Percentiles rank a stretch among this genome's conserved stretches.
phyloP scores from a whole-genome alignment of 257 asterid species.

The Dorcoceras hygrometricum region DNA sequence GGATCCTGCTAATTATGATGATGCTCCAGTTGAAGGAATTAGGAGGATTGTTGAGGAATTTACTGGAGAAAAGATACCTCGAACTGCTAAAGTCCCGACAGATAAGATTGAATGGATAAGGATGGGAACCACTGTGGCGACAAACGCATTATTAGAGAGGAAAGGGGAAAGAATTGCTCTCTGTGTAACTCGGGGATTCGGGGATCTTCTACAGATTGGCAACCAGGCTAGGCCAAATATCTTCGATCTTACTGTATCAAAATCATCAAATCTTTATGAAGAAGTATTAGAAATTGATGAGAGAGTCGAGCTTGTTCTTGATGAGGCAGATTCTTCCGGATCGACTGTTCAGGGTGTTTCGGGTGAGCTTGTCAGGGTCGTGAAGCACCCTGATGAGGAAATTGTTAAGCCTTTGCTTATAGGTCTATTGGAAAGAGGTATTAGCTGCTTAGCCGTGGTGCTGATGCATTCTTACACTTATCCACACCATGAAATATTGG shows the following conservation, averaged over 20 bases:
- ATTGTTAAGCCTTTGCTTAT: constrained; percentile 58
- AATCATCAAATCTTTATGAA: constrained; percentile 86
- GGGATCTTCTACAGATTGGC: constrained; percentile 87
- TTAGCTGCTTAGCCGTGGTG: constrained; percentile 81
- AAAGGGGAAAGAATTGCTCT: constrained; percentile 93
- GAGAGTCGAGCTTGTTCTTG: constrained; percentile 78
- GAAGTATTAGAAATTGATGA: constrained; percentile 92
- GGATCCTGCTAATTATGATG: constrained; percentile 90
- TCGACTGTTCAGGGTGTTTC: constrained; percentile 68
- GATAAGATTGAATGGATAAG: constrained; percentile 95
- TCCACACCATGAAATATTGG: constrained; percentile 67
- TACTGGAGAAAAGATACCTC: constrained; percentile 64
- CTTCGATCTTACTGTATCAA: constrained; percentile 87
- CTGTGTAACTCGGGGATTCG: constrained; percentile 81
- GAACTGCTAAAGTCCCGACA: constrained; percentile 79
- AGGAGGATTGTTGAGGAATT: constrained; percentile 87
- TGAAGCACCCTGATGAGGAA: constrained; percentile 70
- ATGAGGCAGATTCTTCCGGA: constrained; percentile 43
- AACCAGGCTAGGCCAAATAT: constrained; percentile 93
- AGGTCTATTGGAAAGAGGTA: constrained; percentile 60
- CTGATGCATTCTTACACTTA: constrained; percentile 90
- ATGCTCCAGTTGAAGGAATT: constrained; percentile 98
- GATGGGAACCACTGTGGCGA: constrained; percentile 99
- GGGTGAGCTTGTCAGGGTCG: constrained; percentile 82
- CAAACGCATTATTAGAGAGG: constrained; percentile 88